Conservation (phyloP, 805 yeast species). For the Wickerhamomyces canadensis region DNA sequence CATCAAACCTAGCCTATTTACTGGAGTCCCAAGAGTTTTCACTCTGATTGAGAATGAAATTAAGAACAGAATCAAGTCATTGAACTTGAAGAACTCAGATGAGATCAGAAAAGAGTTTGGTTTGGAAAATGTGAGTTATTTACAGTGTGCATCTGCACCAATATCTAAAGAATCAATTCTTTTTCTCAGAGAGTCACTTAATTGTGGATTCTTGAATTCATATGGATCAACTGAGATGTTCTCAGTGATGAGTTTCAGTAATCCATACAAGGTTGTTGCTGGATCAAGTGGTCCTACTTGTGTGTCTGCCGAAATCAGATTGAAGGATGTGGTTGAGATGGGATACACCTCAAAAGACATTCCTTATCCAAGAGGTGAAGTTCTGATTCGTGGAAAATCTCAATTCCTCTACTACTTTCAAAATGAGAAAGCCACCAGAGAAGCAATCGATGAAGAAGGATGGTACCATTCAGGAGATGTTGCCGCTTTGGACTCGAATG, state of each 20-base stretch:
- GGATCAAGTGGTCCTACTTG: constrained; percentile 50
- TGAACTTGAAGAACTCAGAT: constrained; percentile 34
- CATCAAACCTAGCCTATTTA: constrained; percentile 40
- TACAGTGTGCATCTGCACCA: constrained; percentile 54
- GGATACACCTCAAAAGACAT: constrained; percentile 35
- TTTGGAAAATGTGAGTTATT: constrained; percentile 28
- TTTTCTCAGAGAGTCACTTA: constrained; percentile 47
- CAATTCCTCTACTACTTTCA: constrained; percentile 27
- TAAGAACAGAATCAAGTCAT: constrained; percentile 23
- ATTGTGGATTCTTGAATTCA: constrained; percentile 42
- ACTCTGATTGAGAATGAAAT: constrained; percentile 38
- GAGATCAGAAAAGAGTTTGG: constrained; percentile 30
- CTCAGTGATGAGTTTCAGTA: constrained; percentile 36
- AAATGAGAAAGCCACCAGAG: constrained; percentile 15
- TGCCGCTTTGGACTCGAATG: constrained; percentile 37
- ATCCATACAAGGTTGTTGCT: constrained; percentile 33
- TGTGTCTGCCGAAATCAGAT: constrained; percentile 40
- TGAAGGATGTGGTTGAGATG: constrained; percentile 55
- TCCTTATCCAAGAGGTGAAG: constrained; percentile 45
- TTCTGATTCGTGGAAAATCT: constrained; percentile 49
- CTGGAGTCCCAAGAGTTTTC: constrained; percentile 52
- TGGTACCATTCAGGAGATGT: constrained; percentile 56
- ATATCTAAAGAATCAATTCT: constrained; percentile 47
- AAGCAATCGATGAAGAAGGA: constrained; percentile 39
- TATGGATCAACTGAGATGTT: constrained; percentile 59